phyloP scores from a whole-genome alignment of 192 early-diverging fungal genomes.

The Backusella australiensis region DNA sequence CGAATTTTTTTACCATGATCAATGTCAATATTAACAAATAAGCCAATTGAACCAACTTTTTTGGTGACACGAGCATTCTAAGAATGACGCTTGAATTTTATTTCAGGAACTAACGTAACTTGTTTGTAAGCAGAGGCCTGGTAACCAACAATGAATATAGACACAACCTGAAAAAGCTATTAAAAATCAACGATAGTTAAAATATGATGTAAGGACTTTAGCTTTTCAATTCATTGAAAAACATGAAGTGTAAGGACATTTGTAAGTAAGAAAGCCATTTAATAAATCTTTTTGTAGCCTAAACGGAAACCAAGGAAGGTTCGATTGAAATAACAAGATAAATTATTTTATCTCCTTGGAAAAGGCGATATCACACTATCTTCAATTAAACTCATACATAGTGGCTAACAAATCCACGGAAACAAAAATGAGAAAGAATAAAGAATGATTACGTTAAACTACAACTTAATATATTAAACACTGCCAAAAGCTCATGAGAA shows the following conservation, averaged over 20 bases:
- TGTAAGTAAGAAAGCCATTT: neutral
- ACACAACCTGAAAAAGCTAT: neutral
- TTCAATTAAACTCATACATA: neutral
- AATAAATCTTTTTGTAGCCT: neutral
- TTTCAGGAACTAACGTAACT: neutral
- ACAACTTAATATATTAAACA: neutral
- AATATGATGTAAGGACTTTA: neutral
- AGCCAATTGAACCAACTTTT: neutral
- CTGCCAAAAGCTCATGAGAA: neutral
- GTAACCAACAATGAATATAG: neutral
- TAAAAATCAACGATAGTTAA: neutral
- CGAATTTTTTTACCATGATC: no score
- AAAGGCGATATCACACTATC: neutral
- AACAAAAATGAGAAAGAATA: neutral
- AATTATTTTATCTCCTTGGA: neutral
- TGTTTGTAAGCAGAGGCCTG: neutral
- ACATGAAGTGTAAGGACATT: neutral
- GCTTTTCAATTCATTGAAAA: neutral
- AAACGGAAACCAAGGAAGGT: neutral
- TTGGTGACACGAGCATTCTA: neutral
- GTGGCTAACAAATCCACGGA: neutral
- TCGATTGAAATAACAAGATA: neutral
- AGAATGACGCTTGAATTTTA: neutral
- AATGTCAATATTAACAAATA: no score
- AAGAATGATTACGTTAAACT: neutral